These are phyloP conservation scores for Cladosporium velox DNA, from an alignment of 2,329 filamentous ascomycete genomes.

Conservation along the genomic window DNA sequence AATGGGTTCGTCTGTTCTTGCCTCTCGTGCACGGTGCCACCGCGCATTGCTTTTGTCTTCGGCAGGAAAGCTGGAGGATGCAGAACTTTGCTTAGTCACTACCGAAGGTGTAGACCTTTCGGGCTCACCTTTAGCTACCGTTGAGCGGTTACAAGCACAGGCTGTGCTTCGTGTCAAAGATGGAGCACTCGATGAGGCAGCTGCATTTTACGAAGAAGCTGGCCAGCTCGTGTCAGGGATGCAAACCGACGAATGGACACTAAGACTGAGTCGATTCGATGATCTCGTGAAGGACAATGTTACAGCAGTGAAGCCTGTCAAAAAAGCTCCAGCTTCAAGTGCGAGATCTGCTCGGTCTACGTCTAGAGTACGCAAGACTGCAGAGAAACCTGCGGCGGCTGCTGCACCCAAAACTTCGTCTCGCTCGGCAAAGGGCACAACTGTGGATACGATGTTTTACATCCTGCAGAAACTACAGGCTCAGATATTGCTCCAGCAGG, in stretches of 20 bases:
- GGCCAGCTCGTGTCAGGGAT: conserved; percentile 17
- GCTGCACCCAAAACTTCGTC: background rate
- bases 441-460: background rate
- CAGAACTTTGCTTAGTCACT: conserved; percentile 33
- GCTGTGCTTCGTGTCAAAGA: conserved; percentile 27
- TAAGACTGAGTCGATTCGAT: conserved; percentile 7
- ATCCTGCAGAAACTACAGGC: conserved; percentile 2
- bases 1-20: conserved; percentile 24
- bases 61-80: conserved; percentile 33
- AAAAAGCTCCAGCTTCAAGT: background rate
- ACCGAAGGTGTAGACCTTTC: conserved; percentile 21
- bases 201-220: conserved; percentile 27
- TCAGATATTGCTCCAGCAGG: background rate
- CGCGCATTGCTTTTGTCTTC: conserved; percentile 29
- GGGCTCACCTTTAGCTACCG: conserved; percentile 19
- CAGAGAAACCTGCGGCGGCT: background rate
- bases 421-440: background rate
- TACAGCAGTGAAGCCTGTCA: background rate
- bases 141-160: conserved; percentile 29
- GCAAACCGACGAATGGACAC: conserved; percentile 17
- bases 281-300: background rate
- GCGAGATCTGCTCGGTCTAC: conserved; percentile 1
- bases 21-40: conserved; percentile 27
- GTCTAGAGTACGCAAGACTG: background rate
- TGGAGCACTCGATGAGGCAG: conserved; percentile 28